A percentile compares a stretch with the other conserved stretches of the same genome.
These are phyloP conservation scores for Parietichytrium sp. DNA, from an alignment of 108 stramenopile species.

Conservation along the genomic window DNA sequence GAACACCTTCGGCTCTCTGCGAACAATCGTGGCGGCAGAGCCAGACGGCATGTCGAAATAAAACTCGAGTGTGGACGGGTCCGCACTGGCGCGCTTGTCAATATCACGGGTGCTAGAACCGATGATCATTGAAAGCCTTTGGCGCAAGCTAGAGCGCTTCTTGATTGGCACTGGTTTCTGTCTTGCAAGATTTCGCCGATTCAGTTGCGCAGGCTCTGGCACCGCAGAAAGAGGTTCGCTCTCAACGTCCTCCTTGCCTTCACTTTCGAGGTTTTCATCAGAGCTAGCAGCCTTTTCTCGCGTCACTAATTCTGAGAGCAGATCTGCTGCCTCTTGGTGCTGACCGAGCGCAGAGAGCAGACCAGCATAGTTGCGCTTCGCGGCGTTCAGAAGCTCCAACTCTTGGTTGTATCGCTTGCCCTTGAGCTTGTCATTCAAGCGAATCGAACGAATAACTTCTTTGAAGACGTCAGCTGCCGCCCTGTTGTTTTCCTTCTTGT, in stretches of 20 bases:
- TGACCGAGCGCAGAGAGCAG: neutral
- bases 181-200: too few relatives aligned
- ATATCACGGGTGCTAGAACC: neutral
- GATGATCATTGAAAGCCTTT: neutral
- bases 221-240: too few relatives aligned
- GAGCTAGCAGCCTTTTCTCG: too few relatives aligned
- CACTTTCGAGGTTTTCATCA: too few relatives aligned
- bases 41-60: neutral
- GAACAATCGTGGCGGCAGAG: neutral
- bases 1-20: neutral
- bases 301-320: too few relatives aligned
- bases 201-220: too few relatives aligned
- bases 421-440: neutral
- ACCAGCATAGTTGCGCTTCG: constrained; percentile 2
- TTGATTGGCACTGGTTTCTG: too few relatives aligned
- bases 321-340: neutral
- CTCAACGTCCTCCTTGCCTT: too few relatives aligned
- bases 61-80: neutral
- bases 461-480: neutral
- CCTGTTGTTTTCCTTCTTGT: neutral
- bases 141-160: constrained; percentile 19
- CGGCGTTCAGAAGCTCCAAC: neutral
- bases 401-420: neutral
- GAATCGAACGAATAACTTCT: neutral
- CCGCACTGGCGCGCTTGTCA: neutral